phyloP scores from a whole-genome alignment of 352 stramenopile genomes.

The Phytophthora cactorum region DNA sequence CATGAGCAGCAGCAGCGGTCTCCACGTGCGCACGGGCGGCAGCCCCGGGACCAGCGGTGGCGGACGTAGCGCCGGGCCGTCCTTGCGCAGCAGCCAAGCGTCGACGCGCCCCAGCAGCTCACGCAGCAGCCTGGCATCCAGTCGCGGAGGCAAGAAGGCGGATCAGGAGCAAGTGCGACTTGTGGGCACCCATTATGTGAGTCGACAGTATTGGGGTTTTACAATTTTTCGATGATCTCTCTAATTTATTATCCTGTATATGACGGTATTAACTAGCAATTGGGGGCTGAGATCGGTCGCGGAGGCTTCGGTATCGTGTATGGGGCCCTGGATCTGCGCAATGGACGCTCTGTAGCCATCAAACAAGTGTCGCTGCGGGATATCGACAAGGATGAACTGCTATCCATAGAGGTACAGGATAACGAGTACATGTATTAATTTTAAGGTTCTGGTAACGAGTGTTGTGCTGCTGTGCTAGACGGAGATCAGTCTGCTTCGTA shows the following conservation, averaged over 20 bases:
- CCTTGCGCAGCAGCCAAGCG: conserved; percentile 10
- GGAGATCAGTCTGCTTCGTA: conserved; percentile 93
- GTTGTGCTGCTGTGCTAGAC: conserved; percentile 42
- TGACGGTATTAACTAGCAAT: conserved; percentile 61
- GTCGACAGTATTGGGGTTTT: conserved; percentile 14
- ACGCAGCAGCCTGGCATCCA: conserved; percentile 27
- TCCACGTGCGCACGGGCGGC: conserved; percentile 34
- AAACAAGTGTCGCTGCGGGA: conserved; percentile 87
- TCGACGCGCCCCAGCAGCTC: conserved; percentile 18
- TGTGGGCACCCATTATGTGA: conserved; percentile 79
- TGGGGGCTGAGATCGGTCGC: conserved; percentile 91
- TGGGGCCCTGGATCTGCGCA: conserved; percentile 85
- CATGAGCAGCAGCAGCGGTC: conserved; percentile 31
- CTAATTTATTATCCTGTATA: conserved; percentile 12
- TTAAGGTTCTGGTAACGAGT: not conserved
- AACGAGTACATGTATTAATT: conserved; percentile 2
- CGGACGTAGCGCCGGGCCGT: conserved; percentile 1
- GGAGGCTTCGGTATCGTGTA: conserved; percentile 93
- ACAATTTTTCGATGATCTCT: conserved; percentile 1
- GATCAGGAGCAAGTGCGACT: conserved; percentile 66
- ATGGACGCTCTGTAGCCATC: conserved; percentile 84
- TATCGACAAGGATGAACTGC: conserved; percentile 85
- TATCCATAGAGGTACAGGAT: conserved; percentile 72
- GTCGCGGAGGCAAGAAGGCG: conserved; percentile 30
- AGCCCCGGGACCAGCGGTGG: conserved; percentile 7